Base-by-base conservation (phyloP, 306 rosid genomes). In the Carpinus viminea region DNA sequence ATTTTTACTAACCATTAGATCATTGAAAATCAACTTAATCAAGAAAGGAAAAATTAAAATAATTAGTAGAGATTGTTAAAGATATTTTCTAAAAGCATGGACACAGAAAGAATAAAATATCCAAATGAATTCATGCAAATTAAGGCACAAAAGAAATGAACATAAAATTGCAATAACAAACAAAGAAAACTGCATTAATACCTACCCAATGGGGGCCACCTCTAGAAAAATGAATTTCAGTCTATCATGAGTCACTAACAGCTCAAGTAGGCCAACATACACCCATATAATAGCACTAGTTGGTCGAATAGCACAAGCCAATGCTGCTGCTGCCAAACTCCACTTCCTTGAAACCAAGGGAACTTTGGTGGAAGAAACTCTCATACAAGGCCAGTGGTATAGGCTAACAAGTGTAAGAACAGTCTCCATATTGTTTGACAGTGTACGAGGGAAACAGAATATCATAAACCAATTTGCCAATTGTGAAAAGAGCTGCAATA, bases 311-410 rank as follows among this genome's bases (percentile, higher is more conserved):
- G 91, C 90, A 84, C 97, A 95, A 74, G 97, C 92, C 75, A 86
- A 59, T 26, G 99, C 94, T 6, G 99, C 97, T 60, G 90, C 31
- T 51, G 79, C 75, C 84, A 95, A 84, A 84, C 83, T 97, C 91
- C 88, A 90, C 91, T 83, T 93, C 84, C 97, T 91, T 38, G 97
- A 92, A 81, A 70, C 80, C 64, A 12, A 75, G 34, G 86, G 83
- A 70, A 12, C 34, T 72, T 84, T 36, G 20, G 77, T 24, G 10
- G 89, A 59, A 70, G 85, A 84, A 70, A 84, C 73, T 81, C 93
- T 90, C 84, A 95, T 70, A 85, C 98, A 88, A 72, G 99, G 97
- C 98, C 99, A 95, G 74, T 85, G 90, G 86, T 89, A 95, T 57
- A 95, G 86, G 82, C 97, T 82, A 82, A 93, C 91, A 13, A 91